Conservation (phyloP, 495 filamentous ascomycete species). For the Penicillium paxilli region DNA sequence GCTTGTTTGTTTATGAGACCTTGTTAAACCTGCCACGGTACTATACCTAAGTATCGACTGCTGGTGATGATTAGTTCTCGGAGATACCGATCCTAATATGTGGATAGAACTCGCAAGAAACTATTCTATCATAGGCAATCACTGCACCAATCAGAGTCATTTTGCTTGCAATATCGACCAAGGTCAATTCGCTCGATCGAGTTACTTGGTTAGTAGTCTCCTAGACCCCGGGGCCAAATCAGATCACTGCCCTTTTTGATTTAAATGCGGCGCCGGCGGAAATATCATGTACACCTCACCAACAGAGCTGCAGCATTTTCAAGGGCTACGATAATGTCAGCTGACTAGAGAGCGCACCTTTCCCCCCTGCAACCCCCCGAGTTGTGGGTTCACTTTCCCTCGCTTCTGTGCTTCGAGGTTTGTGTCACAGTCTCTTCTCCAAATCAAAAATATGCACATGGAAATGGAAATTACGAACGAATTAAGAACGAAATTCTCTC, state of each 20-base stretch:
- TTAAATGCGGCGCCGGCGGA: neutral
- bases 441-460: too few relatives aligned
- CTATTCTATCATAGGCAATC: neutral
- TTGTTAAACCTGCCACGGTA: too few relatives aligned
- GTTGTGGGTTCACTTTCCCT: neutral
- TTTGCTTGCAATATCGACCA: conserved; percentile 4
- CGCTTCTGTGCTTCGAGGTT: neutral
- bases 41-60: too few relatives aligned
- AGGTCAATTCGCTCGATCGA: neutral
- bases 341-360: conserved; percentile 17
- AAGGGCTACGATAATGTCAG: conserved; percentile 17
- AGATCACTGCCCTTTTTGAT: conserved; percentile 6
- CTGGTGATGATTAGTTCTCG: too few relatives aligned
- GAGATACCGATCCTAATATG: neutral
- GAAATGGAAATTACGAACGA: neutral
- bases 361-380: neutral
- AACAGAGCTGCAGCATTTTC: conserved; percentile 21
- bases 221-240: conserved; percentile 4
- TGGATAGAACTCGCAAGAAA: neutral
- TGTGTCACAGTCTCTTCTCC: conserved; percentile 3
- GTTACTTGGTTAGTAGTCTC: neutral
- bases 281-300: conserved; percentile 16
- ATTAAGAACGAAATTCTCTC: neutral
- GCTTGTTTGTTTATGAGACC: too few relatives aligned
- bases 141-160: neutral